These are phyloP conservation scores for Salix viminalis DNA, from an alignment of 345 rosid species.

Conservation along the genomic window DNA sequence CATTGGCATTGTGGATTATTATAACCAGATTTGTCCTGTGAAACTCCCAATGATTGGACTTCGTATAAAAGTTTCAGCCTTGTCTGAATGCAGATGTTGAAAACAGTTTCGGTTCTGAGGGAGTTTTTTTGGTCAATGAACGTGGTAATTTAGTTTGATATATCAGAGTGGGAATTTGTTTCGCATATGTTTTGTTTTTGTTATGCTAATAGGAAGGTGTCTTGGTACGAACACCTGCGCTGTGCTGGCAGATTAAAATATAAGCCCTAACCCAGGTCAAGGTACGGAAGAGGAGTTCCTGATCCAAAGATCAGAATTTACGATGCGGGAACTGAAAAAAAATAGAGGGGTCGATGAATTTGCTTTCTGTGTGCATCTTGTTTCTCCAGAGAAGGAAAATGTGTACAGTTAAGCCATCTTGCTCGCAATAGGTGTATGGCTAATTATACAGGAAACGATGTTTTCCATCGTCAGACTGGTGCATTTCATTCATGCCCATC, in stretches of 20 bases:
- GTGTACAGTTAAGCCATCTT: constrained; percentile 23
- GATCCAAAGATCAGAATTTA: constrained; percentile 29
- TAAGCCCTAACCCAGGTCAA: constrained; percentile 21
- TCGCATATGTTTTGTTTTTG: too few relatives aligned
- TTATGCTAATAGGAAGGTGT: background rate
- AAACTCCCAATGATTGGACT: constrained; percentile 16
- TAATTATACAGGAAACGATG: constrained; percentile 25
- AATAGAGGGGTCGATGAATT: constrained; percentile 25
- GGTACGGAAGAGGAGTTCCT: constrained; percentile 28
- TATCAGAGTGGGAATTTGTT: background rate
- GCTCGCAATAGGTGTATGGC: constrained; percentile 30
- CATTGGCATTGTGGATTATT: too few relatives aligned
- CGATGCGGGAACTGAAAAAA: constrained; percentile 23
- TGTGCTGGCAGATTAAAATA: constrained; percentile 33
- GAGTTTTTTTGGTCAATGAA: background rate
- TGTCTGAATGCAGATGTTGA: constrained; percentile 17
- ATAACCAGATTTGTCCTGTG: background rate
- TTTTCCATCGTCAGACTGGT: constrained; percentile 21
- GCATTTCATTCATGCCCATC: constrained; percentile 15
- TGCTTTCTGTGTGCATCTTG: constrained; percentile 17
- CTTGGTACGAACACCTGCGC: constrained; percentile 22
- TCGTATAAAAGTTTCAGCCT: constrained; percentile 19
- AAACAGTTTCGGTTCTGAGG: constrained; percentile 10
- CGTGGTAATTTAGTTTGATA: background rate
- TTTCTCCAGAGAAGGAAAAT: constrained; percentile 22